Percentiles rank a stretch among this genome's conserved stretches.
phyloP scores from a whole-genome alignment of 768 basidiomycete species.

The Leucocoprinus birnbaumii region DNA sequence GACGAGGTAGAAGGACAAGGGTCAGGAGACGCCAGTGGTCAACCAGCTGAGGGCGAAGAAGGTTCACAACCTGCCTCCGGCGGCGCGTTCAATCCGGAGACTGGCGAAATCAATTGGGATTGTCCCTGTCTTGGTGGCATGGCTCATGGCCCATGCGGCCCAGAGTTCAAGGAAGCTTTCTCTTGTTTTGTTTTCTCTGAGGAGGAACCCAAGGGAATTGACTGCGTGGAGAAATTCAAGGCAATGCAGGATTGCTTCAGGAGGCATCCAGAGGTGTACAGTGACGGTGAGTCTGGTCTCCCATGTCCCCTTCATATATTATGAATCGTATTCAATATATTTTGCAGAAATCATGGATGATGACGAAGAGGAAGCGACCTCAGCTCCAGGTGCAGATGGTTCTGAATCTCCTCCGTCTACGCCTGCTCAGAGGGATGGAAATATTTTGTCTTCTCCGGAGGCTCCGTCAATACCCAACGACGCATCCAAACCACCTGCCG shows the following conservation, averaged over 20 bases:
- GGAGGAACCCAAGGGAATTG: constrained; percentile 94
- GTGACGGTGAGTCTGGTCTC: constrained; percentile 63
- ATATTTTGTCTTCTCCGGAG: constrained; percentile 4
- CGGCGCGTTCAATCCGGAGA: constrained; percentile 89
- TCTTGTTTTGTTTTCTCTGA: constrained; percentile 96
- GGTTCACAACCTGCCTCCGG: constrained; percentile 18
- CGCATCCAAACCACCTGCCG: not conserved
- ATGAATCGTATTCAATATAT: constrained; percentile 9
- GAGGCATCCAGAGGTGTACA: constrained; percentile 93
- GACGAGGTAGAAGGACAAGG: not conserved
- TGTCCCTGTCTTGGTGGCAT: constrained; percentile 98
- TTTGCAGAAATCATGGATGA: constrained; percentile 74
- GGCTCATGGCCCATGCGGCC: constrained; percentile 96
- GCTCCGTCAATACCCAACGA: constrained; percentile 3
- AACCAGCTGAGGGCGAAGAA: constrained; percentile 11
- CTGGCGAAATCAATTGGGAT: constrained; percentile 99
- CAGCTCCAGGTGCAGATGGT: constrained; percentile 10
- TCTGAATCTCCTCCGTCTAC: too few relatives aligned
- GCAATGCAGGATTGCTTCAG: constrained; percentile 98
- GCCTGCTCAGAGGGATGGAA: constrained; percentile 7
- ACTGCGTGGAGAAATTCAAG: constrained; percentile 97
- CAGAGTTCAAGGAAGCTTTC: constrained; percentile 92
- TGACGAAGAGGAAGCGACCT: constrained; percentile 48
- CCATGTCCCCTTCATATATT: not conserved
- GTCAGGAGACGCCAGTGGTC: not conserved